Conservation (phyloP, 2,329 filamentous ascomycete species). For the Penicillium sp. region DNA sequence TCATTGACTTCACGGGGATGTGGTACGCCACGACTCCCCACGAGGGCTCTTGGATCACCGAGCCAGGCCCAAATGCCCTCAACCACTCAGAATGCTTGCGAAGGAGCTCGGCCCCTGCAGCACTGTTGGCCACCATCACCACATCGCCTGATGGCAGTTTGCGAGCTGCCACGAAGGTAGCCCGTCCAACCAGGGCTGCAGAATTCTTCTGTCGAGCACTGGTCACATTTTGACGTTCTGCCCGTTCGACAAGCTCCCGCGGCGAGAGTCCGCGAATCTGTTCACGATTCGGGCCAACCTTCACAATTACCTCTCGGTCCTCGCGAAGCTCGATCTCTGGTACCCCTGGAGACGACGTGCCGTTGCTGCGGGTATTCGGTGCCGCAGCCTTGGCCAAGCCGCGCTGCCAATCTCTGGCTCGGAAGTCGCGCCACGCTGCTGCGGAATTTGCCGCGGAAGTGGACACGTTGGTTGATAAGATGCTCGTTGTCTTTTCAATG, state of each 20-base stretch:
- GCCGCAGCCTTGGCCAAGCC: too few relatives aligned
- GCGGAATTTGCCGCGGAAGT: background rate
- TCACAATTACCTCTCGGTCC: constrained; percentile 2
- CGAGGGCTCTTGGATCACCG: constrained; percentile 4
- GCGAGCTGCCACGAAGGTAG: background rate
- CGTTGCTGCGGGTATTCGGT: too few relatives aligned
- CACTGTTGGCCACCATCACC: constrained; percentile 4
- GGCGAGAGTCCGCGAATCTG: background rate
- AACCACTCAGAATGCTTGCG: background rate
- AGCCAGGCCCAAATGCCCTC: constrained; percentile 2
- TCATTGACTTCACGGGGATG: constrained; percentile 3
- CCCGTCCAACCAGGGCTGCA: background rate
- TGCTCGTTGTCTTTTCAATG: constrained; percentile 11
- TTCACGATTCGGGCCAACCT: constrained; percentile 2
- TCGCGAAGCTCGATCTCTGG: constrained; percentile 4
- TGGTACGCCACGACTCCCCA: constrained; percentile 6
- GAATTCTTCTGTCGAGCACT: constrained; percentile 2
- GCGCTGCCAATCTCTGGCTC: too few relatives aligned
- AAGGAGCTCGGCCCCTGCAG: constrained; percentile 4
- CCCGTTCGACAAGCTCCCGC: constrained; percentile 1
- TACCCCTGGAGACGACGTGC: background rate
- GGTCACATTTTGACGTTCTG: background rate
- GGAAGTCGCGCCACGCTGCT: too few relatives aligned
- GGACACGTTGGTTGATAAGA: background rate
- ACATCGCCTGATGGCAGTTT: constrained; percentile 1